Base-by-base conservation (phyloP, 441 rosid genomes). In the Mallotus japonicus region DNA sequence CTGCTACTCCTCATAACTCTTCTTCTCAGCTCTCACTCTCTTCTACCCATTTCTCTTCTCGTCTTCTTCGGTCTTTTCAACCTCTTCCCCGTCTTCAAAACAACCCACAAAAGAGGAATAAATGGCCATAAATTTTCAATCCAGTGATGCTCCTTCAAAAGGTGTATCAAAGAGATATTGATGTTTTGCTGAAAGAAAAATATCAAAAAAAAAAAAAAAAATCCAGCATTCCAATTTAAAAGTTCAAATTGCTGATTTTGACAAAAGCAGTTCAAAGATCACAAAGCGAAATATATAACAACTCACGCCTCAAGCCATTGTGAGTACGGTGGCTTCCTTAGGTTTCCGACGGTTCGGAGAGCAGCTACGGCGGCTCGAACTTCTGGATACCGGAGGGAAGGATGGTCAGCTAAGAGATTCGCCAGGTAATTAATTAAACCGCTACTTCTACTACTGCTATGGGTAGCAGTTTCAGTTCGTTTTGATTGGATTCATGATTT, bases 341-440 rank as follows among this genome's bases (percentile, higher is more conserved):
- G 91, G 76, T 83, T 83, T 0, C 95, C 95, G 34, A 91, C 92
- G 20, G 93, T 70, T 54, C 85, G 90, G 15, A 93, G 75, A 49
- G 92, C 91, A 4, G 93, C 89, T 2, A 89, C 85, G 22, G 89
- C 92, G 24, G 97, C 98, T 40, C 98, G 93, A 15, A 93, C 93
- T 78, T 93, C 97, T 0, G 97, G 97, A 65, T 79, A 91, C 14
- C 91, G 87, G 75, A 89, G 90, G 44, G 97, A 86, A 53, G 98
- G 97, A 76, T 91, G 98, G 88, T 91, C 95, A 15, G 97, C 92
- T 62, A 89, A 89, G 76, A 89, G 90, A 78, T 91, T 88, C 93
- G 6, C 90, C 92, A 80, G 96, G 97, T 90, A 75, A 67, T 5
- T 34, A 34, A 34, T 34, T 34, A 5, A 34, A 34, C 40, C 40